Conservation (phyloP, 306 rosid species). For the Pterocarpus macrocarpus region DNA sequence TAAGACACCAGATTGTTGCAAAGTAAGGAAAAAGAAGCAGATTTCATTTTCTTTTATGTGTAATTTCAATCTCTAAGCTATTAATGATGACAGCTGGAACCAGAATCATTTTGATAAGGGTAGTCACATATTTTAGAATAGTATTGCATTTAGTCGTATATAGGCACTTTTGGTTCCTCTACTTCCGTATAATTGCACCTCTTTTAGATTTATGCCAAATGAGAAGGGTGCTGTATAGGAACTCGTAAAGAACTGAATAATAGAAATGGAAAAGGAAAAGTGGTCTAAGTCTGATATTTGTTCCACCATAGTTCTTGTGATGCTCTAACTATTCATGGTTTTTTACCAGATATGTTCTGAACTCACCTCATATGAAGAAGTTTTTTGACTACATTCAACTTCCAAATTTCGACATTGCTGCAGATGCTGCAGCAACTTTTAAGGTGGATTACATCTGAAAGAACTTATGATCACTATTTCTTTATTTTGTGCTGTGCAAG, state of each 20-base stretch:
- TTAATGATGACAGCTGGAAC: constrained; percentile 31
- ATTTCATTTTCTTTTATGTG: constrained; percentile 30
- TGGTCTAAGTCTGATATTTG: background rate
- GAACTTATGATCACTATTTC: constrained; percentile 15
- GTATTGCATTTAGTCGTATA: background rate
- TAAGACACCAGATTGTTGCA: constrained; percentile 98
- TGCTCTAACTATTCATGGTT: constrained; percentile 43
- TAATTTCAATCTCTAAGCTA: constrained; percentile 22
- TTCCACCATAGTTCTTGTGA: constrained; percentile 19
- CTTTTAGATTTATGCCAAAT: constrained; percentile 40
- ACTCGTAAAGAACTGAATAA: constrained; percentile 25
- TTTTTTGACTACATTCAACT: constrained; percentile 94
- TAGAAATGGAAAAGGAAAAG: constrained; percentile 21
- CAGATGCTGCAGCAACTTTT: constrained; percentile 99
- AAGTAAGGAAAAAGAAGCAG: constrained; percentile 60
- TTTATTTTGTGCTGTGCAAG: constrained; percentile 15
- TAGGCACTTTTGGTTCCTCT: constrained; percentile 32
- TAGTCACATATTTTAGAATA: constrained; percentile 19
- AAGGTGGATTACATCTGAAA: constrained; percentile 65
- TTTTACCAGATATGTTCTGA: constrained; percentile 87
- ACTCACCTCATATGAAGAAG: constrained; percentile 86
- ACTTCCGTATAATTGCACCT: constrained; percentile 27
- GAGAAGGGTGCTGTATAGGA: constrained; percentile 32
- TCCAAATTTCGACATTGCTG: constrained; percentile 97
- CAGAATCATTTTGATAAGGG: constrained; percentile 14